Evolutionary conservation across 2,329 filamentous ascomycete genomes (phyloP), one percentile per base, ranked within the genome.

Genomic region (Aureobasidium mangrovei): DNA sequence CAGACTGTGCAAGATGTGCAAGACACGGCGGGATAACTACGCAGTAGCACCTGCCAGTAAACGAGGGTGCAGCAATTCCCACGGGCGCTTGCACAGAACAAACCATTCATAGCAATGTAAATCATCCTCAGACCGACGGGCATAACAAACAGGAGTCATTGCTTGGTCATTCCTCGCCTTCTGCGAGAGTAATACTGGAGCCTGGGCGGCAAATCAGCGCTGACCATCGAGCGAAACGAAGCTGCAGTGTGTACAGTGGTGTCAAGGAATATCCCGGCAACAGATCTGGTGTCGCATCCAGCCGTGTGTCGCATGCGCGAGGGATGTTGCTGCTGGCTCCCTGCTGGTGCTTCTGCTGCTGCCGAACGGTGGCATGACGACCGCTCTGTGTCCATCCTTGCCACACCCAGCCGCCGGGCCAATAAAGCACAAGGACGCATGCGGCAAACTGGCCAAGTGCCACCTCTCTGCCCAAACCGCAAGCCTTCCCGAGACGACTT

Each of bases 361-460:
- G 53, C 33, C 45, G 18, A 54, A 28, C 28, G 35, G 41, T 46
- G 53, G 44, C 43, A 48, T 54, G 53, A 54, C 53, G 53, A 54
- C 36, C 53, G 41, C 27, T 38, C 53, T 54, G 47, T 54, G 53
- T 54, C 53, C 53, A 54, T 54, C 53, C 42, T 53, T 53, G 49
- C 49, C 49, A 52, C 48, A 46, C 38, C 44, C 43, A 54, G 43
- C 51, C 42, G 43, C 38, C 31, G 24, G 42, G 29, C 53, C 43
- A 54, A 54, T 48, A 36, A 43, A 41, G 42, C 31, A 47, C 43
- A 54, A 54, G 44, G 53, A 43, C 26, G 44, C 43, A 47, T 54
- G 44, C 53, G 43, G 53, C 35, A 41, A 48, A 33, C 36, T 48
- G 44, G 43, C 53, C 41, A 45, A 46, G 52, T 45, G 52, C 35